Percentiles rank a stretch among this genome's conserved stretches.
phyloP scores from a whole-genome alignment of 257 asterid species.

The Fraxinus pennsylvanica region DNA sequence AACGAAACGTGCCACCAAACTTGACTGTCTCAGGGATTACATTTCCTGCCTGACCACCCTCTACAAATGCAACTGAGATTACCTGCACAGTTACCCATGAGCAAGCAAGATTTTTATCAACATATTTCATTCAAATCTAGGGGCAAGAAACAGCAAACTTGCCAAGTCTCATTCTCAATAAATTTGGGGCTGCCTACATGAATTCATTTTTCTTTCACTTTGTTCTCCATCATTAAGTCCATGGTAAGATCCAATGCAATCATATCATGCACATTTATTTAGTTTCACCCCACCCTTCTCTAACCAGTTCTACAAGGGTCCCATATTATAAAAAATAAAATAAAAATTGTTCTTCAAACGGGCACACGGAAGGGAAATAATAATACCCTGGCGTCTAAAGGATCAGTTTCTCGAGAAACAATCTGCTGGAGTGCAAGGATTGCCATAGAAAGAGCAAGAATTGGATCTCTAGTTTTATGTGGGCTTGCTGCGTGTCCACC shows the following conservation, averaged over 20 bases:
- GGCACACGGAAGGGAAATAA: neutral
- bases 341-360: neutral
- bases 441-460: conserved; percentile 67
- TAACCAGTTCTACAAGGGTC: neutral
- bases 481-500: conserved; percentile 93
- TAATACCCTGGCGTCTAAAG: conserved; percentile 69
- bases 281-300: neutral
- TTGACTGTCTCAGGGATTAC: conserved; percentile 69
- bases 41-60: conserved; percentile 67
- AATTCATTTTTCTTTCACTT: neutral
- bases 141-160: neutral
- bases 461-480: conserved; percentile 65
- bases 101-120: neutral
- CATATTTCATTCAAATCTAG: neutral
- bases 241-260: neutral
- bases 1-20: conserved; percentile 88
- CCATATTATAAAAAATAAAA: conserved; percentile 1
- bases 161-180: neutral
- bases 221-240: neutral
- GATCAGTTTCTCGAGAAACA: conserved; percentile 87
- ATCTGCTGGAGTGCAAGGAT: conserved; percentile 80
- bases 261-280: neutral
- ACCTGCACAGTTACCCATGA: conserved; percentile 44
- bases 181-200: neutral
- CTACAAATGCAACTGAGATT: conserved; percentile 59